Evolutionary conservation across 2,329 filamentous ascomycete species (phyloP), one percentile per base, ranked within the genome.

Genomic region (Pestalotiopsis sp.): DNA sequence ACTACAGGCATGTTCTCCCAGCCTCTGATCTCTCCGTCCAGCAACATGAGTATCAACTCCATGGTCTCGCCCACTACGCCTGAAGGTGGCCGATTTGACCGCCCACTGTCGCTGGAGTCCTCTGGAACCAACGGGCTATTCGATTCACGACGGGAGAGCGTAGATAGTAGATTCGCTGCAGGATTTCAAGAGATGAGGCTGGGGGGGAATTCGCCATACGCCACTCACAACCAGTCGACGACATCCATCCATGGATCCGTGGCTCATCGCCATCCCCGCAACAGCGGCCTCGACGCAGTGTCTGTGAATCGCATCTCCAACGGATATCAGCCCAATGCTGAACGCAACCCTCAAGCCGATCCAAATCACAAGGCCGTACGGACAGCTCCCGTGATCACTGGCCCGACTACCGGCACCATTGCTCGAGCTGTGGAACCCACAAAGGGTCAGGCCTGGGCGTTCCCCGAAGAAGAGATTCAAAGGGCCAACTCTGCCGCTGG

Each of bases 371-470:
- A 86, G 77, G 84, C 85, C 9, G 83, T 87, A 66, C 87, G 91
- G 72, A 91, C 90, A 2, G 93, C 93, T 3, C 93, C 93, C 4
- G 89, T 92, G 9, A 95, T 95, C 74, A 93, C 91, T 31, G 92
- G 92, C 72, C 92, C 84, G 71, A 91, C 85, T 72, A 90, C 83
- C 66, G 87, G 85, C 80, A 89, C 83, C 75, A 93, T 86, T 82
- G 91, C 88, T 75, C 90, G 84, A 73, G 93, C 93, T 52, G 90
- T 92, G 38, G 91, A 93, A 77, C 92, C 93, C 4, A 95, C 92
- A 12, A 94, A 94, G 79, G 93, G 93, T 77, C 92, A 92, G 78
- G 91, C 93, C 4, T 95, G 93, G 92, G 93, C 93, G 72, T 95
- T 95, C 73, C 92, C 93, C 1, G 92, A 93, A 75, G 89, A 92